Percentiles rank a stretch among this genome's conserved stretches.
Evolutionary conservation across 2,329 filamentous ascomycete species (phyloP).

Genomic region (Xylariaceae sp.): DNA sequence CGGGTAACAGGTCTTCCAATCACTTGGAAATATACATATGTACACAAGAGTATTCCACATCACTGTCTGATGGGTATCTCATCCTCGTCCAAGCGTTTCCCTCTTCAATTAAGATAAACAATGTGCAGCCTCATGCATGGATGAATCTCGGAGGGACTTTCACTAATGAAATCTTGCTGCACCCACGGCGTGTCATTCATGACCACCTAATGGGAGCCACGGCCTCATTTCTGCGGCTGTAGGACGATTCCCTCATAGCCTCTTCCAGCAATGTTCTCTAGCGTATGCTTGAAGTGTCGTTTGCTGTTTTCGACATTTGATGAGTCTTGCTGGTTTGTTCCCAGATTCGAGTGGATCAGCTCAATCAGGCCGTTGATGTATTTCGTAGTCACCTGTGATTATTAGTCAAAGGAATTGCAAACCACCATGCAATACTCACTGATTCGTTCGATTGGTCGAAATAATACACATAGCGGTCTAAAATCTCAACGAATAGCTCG

Average conservation of each 20-base stretch:
- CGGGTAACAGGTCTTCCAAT: not conserved
- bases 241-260: slow-evolving; percentile 91
- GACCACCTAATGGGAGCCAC: not conserved
- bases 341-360: slow-evolving; percentile 93
- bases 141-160: no score
- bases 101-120: no score
- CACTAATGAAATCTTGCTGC: no score
- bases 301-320: slow-evolving; percentile 81
- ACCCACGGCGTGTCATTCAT: no score
- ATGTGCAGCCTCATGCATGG: no score
- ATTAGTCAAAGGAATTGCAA: slow-evolving; percentile 6
- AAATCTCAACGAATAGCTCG: slow-evolving; percentile 95
- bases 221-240: slow-evolving; percentile 44
- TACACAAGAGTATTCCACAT: slow-evolving; percentile 19
- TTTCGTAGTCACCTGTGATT: slow-evolving; percentile 73
- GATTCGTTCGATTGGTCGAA: slow-evolving; percentile 99
- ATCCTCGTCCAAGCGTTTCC: no score
- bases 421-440: slow-evolving; percentile 39
- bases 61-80: not conserved
- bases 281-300: slow-evolving; percentile 89
- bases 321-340: slow-evolving; percentile 77
- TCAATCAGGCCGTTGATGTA: slow-evolving; percentile 98
- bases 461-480: slow-evolving; percentile 98
- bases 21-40: slow-evolving; percentile 24
- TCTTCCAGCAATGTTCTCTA: slow-evolving; percentile 87